A percentile compares a stretch with the other conserved stretches of the same genome.
These are phyloP conservation scores for Ganoderma boninense DNA, from an alignment of 1,284 basidiomycete genomes.

Conservation along the genomic window DNA sequence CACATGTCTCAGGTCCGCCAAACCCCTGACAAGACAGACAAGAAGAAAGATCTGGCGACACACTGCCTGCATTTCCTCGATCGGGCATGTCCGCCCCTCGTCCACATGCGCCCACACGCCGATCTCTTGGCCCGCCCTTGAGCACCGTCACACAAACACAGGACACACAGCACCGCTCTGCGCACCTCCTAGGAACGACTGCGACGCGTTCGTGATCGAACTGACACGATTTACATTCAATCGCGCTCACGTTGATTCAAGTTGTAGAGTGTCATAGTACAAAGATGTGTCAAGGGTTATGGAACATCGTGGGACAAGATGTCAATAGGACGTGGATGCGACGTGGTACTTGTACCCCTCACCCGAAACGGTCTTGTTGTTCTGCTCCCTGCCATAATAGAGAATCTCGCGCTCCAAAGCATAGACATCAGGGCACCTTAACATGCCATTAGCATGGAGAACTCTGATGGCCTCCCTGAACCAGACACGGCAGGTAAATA, in stretches of 20 bases:
- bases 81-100: conserved; percentile 67
- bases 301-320: too few species aligned
- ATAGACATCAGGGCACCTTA: too few species aligned
- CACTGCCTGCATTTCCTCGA: conserved; percentile 88
- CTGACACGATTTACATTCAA: conserved; percentile 86
- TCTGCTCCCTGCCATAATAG: too few species aligned
- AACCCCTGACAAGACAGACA: conserved; percentile 7
- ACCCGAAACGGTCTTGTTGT: too few species aligned
- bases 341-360: too few species aligned
- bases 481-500: too few species aligned
- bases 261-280: conserved; percentile 71
- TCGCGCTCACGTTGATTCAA: conserved; percentile 76
- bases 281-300: too few species aligned
- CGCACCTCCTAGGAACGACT: conserved; percentile 78
- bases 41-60: conserved; percentile 24
- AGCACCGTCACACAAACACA: not conserved
- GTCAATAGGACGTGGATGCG: too few species aligned
- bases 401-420: too few species aligned
- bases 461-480: too few species aligned
- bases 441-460: too few species aligned
- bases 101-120: conserved; percentile 90
- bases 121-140: conserved; percentile 60
- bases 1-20: not conserved
- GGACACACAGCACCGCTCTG: conserved; percentile 6
- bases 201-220: conserved; percentile 88